Base-by-base conservation (phyloP, 768 basidiomycete species). In the Mycena maculata region DNA sequence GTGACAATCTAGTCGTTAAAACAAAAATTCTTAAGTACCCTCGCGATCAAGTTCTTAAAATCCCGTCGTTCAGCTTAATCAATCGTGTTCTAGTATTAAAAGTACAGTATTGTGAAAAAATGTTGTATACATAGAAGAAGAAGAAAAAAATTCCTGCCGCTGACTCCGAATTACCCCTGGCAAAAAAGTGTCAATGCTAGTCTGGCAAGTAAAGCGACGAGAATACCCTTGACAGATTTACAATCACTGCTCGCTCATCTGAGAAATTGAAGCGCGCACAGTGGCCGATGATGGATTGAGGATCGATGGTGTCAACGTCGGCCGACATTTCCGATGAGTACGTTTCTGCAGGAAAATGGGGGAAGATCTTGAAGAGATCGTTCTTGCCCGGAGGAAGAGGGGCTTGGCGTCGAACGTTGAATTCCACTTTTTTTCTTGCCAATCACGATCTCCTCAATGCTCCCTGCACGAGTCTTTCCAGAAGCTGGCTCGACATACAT, bases 201-300 rank as follows among this genome's bases (percentile, higher is more conserved):
- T 45, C 30, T 22, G 25, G 16, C 18, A 23, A 10, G 53, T 5
- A 79, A 42, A 16, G 70, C 76, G 13, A 78, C 60, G 0, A 82
- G 67, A 0, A 28, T 56, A 60, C 58, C 58, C 58, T 36, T 27
- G 58, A 60, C 2, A 60, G 36, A 30, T 42, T n/a, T 25, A 56
- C 18, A 18, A 56, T 10, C 10, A 56, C 55, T 2, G 55, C 55
- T 9, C 55, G 55, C 16, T 44, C 55, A 8, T 56, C 28, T 28
- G 41, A 54, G 16, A 54, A 54, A 0, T 63, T 20, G 23, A 45
- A 63, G 18, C 61, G 61, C n/a, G 61, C 61, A 36, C 22, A 63
- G 39, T 55, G 61, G 31, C 61, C 30, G 28, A 54, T 28, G 28
- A 63, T 47, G 3, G 15, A 22, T 0, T 30, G 7, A 12, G 52